Evolutionary conservation across 805 yeast species (phyloP).

Genomic region (Yarrowia keelungensis): DNA sequence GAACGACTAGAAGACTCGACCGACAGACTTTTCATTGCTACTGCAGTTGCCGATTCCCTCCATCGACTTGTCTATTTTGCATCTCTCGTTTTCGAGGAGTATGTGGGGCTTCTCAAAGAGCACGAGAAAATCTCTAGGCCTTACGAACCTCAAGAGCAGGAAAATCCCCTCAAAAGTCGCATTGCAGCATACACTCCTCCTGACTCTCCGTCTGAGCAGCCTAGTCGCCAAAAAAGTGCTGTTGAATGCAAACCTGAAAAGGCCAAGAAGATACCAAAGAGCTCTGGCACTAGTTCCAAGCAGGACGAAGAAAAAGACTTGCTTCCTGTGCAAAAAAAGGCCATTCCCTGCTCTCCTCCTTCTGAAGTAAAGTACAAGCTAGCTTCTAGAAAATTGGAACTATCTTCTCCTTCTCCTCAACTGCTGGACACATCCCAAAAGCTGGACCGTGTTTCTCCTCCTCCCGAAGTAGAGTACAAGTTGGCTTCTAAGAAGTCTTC

Average conservation of each 20-base stretch:
- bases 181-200: background rate
- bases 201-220: background rate
- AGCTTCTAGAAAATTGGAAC: background rate
- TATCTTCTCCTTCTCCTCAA: background rate
- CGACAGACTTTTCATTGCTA: background rate
- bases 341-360: constrained; percentile 3
- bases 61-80: constrained; percentile 1
- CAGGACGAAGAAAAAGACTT: background rate
- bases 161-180: background rate
- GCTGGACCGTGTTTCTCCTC: too few species aligned
- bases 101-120: too few species aligned
- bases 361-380: background rate
- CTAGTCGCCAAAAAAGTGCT: background rate
- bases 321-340: too few species aligned
- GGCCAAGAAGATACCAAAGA: too few species aligned
- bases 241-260: too few species aligned
- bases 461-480: too few species aligned
- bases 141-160: background rate
- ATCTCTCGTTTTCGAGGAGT: background rate
- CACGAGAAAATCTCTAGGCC: background rate
- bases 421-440: background rate
- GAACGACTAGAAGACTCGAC: background rate
- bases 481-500: too few species aligned
- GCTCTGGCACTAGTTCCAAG: too few species aligned
- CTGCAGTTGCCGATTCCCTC: background rate